Percentiles rank a stretch among this genome's conserved stretches.
phyloP scores from a whole-genome alignment of 1,284 basidiomycete genomes.

The Cryptococcus jaspeensis region DNA sequence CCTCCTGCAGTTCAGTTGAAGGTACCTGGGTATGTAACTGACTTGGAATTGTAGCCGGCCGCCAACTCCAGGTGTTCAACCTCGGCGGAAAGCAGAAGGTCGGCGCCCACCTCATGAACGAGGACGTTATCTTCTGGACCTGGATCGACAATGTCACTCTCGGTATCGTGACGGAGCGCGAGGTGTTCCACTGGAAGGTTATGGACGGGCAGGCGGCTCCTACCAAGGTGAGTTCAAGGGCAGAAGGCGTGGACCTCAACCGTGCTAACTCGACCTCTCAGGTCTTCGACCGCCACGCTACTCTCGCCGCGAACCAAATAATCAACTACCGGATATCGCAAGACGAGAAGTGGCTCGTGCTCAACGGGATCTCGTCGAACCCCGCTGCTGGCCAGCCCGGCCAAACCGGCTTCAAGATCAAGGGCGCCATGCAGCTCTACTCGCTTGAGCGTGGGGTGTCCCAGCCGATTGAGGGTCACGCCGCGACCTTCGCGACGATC shows the following conservation, averaged over 20 bases:
- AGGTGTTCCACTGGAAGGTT: constrained; percentile 92
- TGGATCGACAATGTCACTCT: constrained; percentile 91
- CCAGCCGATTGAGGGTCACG: constrained; percentile 98
- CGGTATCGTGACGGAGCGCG: constrained; percentile 91
- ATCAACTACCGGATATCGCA: constrained; percentile 94
- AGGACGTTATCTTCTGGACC: constrained; percentile 98
- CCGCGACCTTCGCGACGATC: constrained; percentile 91
- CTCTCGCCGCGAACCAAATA: constrained; percentile 92
- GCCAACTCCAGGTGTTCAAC: constrained; percentile 97
- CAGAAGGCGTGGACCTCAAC: neutral
- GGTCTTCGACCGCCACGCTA: constrained; percentile 94
- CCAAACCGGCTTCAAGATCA: constrained; percentile 94
- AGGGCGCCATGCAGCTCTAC: constrained; percentile 94
- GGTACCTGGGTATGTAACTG: neutral
- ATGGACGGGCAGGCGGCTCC: constrained; percentile 47
- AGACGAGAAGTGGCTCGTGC: constrained; percentile 96
- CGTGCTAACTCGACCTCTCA: constrained; percentile 69
- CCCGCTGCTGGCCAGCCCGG: constrained; percentile 63
- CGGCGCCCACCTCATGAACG: constrained; percentile 90
- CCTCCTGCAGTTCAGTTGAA: neutral
- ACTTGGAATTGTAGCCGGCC: constrained; percentile 63
- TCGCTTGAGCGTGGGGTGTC: constrained; percentile 76
- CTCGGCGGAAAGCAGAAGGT: constrained; percentile 97
- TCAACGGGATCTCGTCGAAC: constrained; percentile 95
- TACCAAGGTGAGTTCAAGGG: constrained; percentile 31